Base-by-base conservation (phyloP, 2,329 filamentous ascomycete species). In the Fusarium poae region DNA sequence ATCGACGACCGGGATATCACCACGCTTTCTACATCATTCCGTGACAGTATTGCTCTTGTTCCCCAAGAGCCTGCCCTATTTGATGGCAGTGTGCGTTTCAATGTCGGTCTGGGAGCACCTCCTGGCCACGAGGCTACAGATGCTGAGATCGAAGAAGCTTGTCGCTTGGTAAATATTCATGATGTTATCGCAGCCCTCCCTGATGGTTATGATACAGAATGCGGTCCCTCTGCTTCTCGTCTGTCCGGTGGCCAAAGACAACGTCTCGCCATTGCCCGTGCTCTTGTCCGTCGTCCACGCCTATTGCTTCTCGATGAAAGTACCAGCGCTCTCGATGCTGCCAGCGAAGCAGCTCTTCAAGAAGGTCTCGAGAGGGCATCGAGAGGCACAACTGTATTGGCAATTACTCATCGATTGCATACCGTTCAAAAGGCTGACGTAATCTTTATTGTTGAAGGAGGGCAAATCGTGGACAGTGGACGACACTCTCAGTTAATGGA, bases 261-360 rank as follows among this genome's bases (percentile, higher is more conserved):
- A 77, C 86, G 92, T 1, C 79, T 97, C 16, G 89, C 90, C 1
- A 94, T 97, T 72, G 92, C 93, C 0, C 85, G 93, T 15, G 92
- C 92, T 1, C 82, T 95, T 5, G 85, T 94, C 4, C 85, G 92
- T 1, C 85, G 87, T 58, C 93, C 93, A 0, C 85, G 89, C 32
- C 83, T 97, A 2, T 78, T 97, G 20, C 86, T 97, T 39, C 83
- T 97, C 1, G 93, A 97, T 72, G 93, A 97, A 81, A 91, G 91
- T 29, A 97, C 92, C 0, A 91, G 89, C 34, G 91, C 91, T 5
- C 83, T 97, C 3, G 93, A 97, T 73, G 86, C 88, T 0, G 88
- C 89, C 71, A 91, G 87, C 49, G 90, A 92, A 43, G 82, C 83
- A 9, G 78, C 89, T 5, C 85, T 97, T 18, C 86, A 92, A 54